These are phyloP conservation scores for Aspergillus fructus DNA, from an alignment of 2,329 filamentous ascomycete species.

Conservation along the genomic window DNA sequence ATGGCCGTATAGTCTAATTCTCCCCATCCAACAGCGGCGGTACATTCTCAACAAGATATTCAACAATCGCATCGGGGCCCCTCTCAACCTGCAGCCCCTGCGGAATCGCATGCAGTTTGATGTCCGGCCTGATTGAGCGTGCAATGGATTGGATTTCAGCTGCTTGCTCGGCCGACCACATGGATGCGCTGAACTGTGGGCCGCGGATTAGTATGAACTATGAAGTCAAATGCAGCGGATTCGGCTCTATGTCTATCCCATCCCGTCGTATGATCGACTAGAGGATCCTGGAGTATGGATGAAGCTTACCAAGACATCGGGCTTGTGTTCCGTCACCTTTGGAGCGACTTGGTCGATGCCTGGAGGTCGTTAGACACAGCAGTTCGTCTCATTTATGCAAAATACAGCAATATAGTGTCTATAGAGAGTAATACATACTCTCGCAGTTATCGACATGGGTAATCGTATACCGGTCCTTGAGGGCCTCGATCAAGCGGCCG, in stretches of 20 bases:
- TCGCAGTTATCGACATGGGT: conserved; percentile 62
- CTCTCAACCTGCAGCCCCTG: conserved; percentile 43
- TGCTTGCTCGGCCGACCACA: conserved; percentile 51
- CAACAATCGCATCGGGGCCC: conserved; percentile 44
- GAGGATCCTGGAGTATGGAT: neutral
- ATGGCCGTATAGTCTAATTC: neutral
- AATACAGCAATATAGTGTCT: neutral
- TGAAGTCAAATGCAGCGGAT: no score
- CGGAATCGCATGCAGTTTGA: conserved; percentile 45
- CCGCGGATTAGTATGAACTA: no score
- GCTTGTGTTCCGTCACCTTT: conserved; percentile 53
- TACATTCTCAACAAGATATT: conserved; percentile 43
- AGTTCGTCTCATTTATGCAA: neutral
- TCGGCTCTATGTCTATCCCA: no score
- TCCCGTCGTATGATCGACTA: no score
- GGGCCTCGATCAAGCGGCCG: conserved; percentile 58
- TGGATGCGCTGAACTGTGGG: conserved; percentile 60
- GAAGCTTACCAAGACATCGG: conserved; percentile 54
- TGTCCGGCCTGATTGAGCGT: conserved; percentile 35
- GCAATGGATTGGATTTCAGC: conserved; percentile 39
- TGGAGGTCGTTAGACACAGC: conserved; percentile 14
- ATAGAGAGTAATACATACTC: conserved; percentile 43
- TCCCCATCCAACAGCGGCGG: conserved; percentile 35
- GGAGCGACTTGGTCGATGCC: conserved; percentile 56
- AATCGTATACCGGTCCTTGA: conserved; percentile 65